Evolutionary conservation across 495 filamentous ascomycete genomes (phyloP), one percentile per base, ranked within the genome.

Genomic region (Xylaria flabelliformis): DNA sequence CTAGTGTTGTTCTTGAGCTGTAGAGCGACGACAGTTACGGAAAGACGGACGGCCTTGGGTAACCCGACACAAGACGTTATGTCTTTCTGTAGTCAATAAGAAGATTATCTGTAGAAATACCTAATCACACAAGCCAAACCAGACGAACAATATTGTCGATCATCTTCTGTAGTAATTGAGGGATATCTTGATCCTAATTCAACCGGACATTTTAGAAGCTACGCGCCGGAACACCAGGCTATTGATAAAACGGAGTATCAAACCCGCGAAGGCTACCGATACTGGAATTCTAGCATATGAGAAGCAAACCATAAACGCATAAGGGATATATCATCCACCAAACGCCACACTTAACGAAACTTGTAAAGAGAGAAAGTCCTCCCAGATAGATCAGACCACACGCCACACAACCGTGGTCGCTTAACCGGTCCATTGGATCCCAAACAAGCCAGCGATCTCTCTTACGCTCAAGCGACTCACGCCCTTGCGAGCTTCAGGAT

Each of bases 381-480:
- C 51, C n/a, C 34, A 1, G 34, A 12, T 24, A 50, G 7, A 32
- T 42, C 0, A 21, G 19, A 39, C 6, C 13, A 34, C 19, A 42
- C 39, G 7, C 17, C 44, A 32, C 15, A 24, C 29, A 67, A 3
- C 24, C 46, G 32, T 67, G 5, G 19, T 32, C 19, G 0, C 39
- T 69, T 41, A 44, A 19, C 46, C n/a, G 15, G 32, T 67, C 75
- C 56, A 75, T 0, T 34, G 36, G 10, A 78, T 55, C 69, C 90
- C 91, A 74, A 96, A 95, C 59, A 96, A 81, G 74, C 89, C 93
- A 36, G 85, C 89, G 53, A 97, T 81, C 76, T 97, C 91, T 29
- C 82, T 77, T 3, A 86, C 76, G 50, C 86, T 87, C 36, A 97
- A 78, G 12, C 92, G 83, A 9, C 87, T 85, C 15, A 95, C 83